These are phyloP conservation scores for Nicotiana knightiana DNA, from an alignment of 257 asterid species.

Conservation along the genomic window DNA sequence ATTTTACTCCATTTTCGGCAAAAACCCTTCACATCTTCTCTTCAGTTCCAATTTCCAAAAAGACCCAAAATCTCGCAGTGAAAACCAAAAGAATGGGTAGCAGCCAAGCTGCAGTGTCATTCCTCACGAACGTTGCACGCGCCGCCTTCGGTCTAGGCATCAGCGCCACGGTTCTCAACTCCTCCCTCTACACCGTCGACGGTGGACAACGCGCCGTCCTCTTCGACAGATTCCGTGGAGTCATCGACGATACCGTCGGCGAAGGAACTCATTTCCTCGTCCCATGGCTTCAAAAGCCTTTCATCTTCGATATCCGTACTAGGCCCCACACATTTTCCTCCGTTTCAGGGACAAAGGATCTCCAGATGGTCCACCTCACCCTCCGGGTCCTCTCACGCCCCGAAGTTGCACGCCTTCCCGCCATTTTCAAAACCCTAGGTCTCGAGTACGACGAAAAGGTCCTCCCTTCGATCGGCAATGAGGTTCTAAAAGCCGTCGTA, in stretches of 20 bases:
- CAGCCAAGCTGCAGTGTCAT: slow-evolving; percentile 54
- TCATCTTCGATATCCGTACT: slow-evolving; percentile 85
- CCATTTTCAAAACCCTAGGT: slow-evolving; percentile 80
- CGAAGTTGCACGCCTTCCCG: slow-evolving; percentile 56
- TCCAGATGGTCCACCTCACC: slow-evolving; percentile 94
- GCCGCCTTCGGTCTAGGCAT: slow-evolving; percentile 66
- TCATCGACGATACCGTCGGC: slow-evolving; percentile 62
- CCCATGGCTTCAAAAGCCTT: slow-evolving; percentile 93
- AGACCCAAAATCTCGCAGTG: neutral
- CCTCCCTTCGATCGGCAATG: slow-evolving; percentile 90
- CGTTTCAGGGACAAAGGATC: slow-evolving; percentile 85
- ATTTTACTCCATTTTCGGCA: neutral
- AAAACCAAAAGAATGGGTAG: slow-evolving; percentile 36
- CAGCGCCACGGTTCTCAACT: slow-evolving; percentile 50
- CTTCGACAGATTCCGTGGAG: slow-evolving; percentile 89
- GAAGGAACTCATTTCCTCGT: slow-evolving; percentile 86
- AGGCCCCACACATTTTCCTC: slow-evolving; percentile 84
- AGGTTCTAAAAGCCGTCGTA: slow-evolving; percentile 84
- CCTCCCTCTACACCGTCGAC: slow-evolving; percentile 92
- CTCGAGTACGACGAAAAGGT: slow-evolving; percentile 90
- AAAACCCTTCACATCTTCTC: neutral
- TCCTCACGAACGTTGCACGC: slow-evolving; percentile 67
- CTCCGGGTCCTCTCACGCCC: slow-evolving; percentile 95
- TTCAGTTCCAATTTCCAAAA: neutral
- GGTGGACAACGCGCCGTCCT: slow-evolving; percentile 96